A percentile compares a stretch with the other conserved stretches of the same genome.
Evolutionary conservation across 495 filamentous ascomycete genomes (phyloP).

Genomic region (Parathielavia appendiculata): DNA sequence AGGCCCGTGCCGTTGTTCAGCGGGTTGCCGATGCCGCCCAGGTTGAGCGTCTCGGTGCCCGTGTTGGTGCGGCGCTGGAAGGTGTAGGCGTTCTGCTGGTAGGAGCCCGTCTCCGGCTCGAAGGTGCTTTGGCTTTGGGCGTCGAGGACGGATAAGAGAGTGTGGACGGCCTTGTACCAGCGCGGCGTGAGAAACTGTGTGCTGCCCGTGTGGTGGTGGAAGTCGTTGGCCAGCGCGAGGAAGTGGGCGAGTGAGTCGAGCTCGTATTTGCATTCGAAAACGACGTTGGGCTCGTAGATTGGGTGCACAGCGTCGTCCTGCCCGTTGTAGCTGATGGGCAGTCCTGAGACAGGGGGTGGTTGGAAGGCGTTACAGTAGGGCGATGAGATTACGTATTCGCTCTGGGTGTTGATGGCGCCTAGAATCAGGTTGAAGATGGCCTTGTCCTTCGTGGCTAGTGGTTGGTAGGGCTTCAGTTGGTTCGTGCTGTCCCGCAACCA

Average conservation of each 20-base stretch:
- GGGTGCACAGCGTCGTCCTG: constrained; percentile 84
- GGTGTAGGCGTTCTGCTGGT: constrained; percentile 69
- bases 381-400: constrained; percentile 86
- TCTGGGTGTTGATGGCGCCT: constrained; percentile 94
- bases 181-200: constrained; percentile 69
- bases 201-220: constrained; percentile 72
- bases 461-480: constrained; percentile 85
- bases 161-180: constrained; percentile 77
- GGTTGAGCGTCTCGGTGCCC: constrained; percentile 85
- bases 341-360: constrained; percentile 74
- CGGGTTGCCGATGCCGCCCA: constrained; percentile 83
- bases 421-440: constrained; percentile 72
- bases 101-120: constrained; percentile 55
- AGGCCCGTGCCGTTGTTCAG: constrained; percentile 79
- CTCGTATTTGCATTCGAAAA: constrained; percentile 99
- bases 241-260: constrained; percentile 93
- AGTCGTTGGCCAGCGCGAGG: constrained; percentile 78
- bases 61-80: constrained; percentile 74
- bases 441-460: constrained; percentile 72
- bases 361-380: constrained; percentile 99
- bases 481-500: constrained; percentile 98
- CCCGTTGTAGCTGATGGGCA: constrained; percentile 63
- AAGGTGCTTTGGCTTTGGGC: constrained; percentile 80
- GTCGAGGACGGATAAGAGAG: constrained; percentile 65
- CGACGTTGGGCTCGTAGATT: constrained; percentile 69